These are phyloP conservation scores for Oryza australiensis DNA, from an alignment of 176 grass and related monocot species.

Conservation along the genomic window DNA sequence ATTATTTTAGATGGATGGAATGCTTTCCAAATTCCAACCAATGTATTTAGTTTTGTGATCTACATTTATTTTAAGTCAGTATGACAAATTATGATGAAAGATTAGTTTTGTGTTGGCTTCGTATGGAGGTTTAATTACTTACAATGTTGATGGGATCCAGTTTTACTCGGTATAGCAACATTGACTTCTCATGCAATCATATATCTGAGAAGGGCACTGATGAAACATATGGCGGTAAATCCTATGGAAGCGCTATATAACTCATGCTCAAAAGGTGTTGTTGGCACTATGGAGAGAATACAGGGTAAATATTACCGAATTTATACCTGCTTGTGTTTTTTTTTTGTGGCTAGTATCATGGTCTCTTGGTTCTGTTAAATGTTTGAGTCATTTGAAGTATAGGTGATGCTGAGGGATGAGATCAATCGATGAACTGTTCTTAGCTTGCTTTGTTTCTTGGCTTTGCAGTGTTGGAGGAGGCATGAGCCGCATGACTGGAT, in stretches of 20 bases:
- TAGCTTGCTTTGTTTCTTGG: neutral
- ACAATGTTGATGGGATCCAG: neutral
- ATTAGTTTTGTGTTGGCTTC: neutral
- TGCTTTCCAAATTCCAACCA: neutral
- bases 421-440: neutral
- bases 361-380: neutral
- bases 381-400: neutral
- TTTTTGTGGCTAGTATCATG: neutral
- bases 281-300: neutral
- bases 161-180: neutral
- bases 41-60: neutral
- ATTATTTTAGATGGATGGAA: neutral
- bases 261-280: neutral
- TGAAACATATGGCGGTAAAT: neutral
- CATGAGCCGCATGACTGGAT: slow-evolving; percentile 46
- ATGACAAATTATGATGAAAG: neutral
- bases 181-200: neutral
- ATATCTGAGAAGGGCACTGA: neutral
- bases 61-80: neutral
- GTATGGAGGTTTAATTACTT: neutral
- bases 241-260: slow-evolving; percentile 4
- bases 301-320: neutral
- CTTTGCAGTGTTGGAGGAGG: slow-evolving; percentile 47
- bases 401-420: neutral
- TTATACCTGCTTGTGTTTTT: slow-evolving; percentile 17